phyloP scores from a whole-genome alignment of 331 rosid genomes.

The Stylosanthes scabra region DNA sequence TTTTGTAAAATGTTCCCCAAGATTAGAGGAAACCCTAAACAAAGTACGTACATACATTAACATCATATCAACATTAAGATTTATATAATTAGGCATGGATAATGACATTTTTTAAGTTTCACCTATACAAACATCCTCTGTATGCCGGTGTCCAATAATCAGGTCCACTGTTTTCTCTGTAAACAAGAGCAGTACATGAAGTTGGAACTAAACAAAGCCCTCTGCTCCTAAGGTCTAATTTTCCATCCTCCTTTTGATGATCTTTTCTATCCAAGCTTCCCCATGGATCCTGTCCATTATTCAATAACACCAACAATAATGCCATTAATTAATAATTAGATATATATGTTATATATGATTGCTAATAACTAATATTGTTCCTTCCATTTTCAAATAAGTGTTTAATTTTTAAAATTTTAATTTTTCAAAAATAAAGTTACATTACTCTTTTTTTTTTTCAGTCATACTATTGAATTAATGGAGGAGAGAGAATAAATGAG shows the following conservation, averaged over 20 bases:
- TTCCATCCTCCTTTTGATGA: slow-evolving; percentile 48
- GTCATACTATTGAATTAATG: no score
- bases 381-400: no score
- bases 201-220: slow-evolving; percentile 93
- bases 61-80: no score
- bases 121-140: slow-evolving; percentile 89
- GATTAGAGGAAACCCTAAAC: slow-evolving; percentile 20
- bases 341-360: neutral
- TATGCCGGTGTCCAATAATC: slow-evolving; percentile 94
- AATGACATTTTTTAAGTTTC: slow-evolving; percentile 28
- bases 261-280: slow-evolving; percentile 71
- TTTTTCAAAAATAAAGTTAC: no score
- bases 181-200: slow-evolving; percentile 73
- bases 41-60: slow-evolving; percentile 15
- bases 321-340: neutral
- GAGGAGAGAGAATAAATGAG: no score
- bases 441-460: no score
- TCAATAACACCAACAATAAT: neutral
- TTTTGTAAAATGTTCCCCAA: slow-evolving; percentile 20
- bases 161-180: slow-evolving; percentile 79
- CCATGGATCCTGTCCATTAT: slow-evolving; percentile 66
- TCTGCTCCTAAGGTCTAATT: slow-evolving; percentile 69
- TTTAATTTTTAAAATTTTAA: no score
- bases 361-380: neutral
- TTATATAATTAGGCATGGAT: neutral